Evolutionary conservation across 148 eudicot species (phyloP).

Genomic region (Rheum nobile): DNA sequence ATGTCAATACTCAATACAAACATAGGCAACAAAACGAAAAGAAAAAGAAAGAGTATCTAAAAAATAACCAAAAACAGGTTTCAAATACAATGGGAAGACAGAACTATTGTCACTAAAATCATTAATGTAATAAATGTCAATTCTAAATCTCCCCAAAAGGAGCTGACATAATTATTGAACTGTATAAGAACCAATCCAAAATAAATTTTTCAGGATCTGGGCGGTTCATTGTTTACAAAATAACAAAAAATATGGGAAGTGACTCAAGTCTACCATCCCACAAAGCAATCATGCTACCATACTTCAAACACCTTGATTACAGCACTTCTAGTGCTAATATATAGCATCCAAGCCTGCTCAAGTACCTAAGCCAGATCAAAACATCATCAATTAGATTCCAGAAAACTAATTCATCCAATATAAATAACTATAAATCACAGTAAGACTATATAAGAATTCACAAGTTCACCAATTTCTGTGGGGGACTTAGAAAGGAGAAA

Average conservation of each 20-base stretch:
- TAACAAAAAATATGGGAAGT: background rate
- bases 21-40: background rate
- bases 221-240: background rate
- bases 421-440: background rate
- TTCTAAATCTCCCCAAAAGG: background rate
- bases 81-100: background rate
- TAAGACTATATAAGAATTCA: background rate
- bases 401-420: background rate
- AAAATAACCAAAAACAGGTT: background rate
- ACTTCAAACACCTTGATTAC: background rate
- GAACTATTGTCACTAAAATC: background rate
- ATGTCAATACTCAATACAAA: background rate
- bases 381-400: background rate
- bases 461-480: background rate
- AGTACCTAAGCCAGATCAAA: background rate
- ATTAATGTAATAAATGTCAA: background rate
- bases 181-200: background rate
- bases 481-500: background rate
- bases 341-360: background rate
- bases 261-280: background rate
- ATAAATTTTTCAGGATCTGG: background rate
- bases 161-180: background rate
- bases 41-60: background rate
- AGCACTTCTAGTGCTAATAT: slow-evolving; percentile 8
- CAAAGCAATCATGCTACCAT: background rate